These are phyloP conservation scores for Phytophthora sansomeana DNA, from an alignment of 352 stramenopile species.

Conservation along the genomic window DNA sequence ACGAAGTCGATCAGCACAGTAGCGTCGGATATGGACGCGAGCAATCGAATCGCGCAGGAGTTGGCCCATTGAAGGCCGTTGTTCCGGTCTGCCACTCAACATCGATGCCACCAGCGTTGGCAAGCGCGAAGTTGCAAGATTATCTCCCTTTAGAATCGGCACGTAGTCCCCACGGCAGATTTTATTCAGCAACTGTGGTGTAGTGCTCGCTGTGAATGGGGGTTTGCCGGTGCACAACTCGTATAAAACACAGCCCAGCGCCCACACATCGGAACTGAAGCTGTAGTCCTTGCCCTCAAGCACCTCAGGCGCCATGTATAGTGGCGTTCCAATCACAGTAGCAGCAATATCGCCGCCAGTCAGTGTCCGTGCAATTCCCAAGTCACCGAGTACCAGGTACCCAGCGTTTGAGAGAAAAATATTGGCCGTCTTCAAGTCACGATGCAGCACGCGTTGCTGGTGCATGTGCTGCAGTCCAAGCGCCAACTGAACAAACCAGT, in stretches of 20 bases:
- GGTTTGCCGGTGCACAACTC: constrained; percentile 77
- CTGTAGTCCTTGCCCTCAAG: constrained; percentile 83
- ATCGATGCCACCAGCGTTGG: constrained; percentile 44
- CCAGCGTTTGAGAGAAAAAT: constrained; percentile 72
- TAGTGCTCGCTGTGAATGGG: constrained; percentile 63
- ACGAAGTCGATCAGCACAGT: constrained; percentile 36
- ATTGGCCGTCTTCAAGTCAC: constrained; percentile 94
- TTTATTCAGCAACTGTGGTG: constrained; percentile 59
- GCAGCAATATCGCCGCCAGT: constrained; percentile 47
- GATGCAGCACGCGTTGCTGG: constrained; percentile 74
- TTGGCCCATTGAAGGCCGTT: constrained; percentile 40
- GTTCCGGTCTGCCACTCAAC: constrained; percentile 42
- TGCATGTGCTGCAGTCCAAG: constrained; percentile 93
- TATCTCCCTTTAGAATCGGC: constrained; percentile 37
- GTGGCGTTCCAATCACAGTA: constrained; percentile 90
- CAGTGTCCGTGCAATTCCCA: constrained; percentile 80
- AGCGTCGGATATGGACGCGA: constrained; percentile 43
- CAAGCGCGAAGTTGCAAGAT: constrained; percentile 35
- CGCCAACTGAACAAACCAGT: constrained; percentile 92
- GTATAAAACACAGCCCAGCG: constrained; percentile 88
- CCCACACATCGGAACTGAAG: constrained; percentile 88
- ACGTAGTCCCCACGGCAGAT: constrained; percentile 57
- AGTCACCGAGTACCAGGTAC: constrained; percentile 88
- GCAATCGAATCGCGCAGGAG: constrained; percentile 45
- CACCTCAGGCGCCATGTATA: constrained; percentile 92